Evolutionary conservation across 2,329 filamentous ascomycete species (phyloP).

Genomic region (Colletotrichum simmondsii): DNA sequence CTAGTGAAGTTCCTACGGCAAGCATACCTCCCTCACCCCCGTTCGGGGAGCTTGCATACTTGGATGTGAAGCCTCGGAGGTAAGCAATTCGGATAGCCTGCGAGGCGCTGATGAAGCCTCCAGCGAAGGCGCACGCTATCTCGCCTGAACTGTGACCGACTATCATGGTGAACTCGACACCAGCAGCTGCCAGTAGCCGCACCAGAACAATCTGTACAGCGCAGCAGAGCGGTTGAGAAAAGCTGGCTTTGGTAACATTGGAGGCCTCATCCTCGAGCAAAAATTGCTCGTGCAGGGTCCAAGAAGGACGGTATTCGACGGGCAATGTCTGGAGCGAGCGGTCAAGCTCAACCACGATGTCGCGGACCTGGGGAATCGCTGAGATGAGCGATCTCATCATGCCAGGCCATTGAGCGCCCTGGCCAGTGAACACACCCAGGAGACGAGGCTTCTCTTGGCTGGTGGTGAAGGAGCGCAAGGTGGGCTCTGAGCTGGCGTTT

Average conservation of each 20-base stretch:
- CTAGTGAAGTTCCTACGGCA: constrained; percentile 36
- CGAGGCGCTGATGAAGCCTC: constrained; percentile 47
- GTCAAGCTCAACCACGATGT: constrained; percentile 38
- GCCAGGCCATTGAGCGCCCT: constrained; percentile 44
- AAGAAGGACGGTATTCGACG: constrained; percentile 38
- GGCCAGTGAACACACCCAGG: constrained; percentile 44
- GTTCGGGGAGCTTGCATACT: constrained; percentile 4
- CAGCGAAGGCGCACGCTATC: constrained; percentile 61
- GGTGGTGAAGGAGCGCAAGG: neutral
- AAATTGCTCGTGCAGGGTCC: constrained; percentile 41
- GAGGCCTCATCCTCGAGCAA: constrained; percentile 32
- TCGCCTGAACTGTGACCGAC: constrained; percentile 63
- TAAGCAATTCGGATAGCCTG: constrained; percentile 41
- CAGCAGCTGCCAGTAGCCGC: constrained; percentile 41
- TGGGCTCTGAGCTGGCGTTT: neutral
- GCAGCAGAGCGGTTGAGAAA: constrained; percentile 31
- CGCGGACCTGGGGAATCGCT: constrained; percentile 9
- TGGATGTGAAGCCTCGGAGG: constrained; percentile 32
- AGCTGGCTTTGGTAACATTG: constrained; percentile 36
- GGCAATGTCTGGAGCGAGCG: constrained; percentile 34
- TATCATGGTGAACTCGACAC: constrained; percentile 46
- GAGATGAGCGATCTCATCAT: constrained; percentile 37
- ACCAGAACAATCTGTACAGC: constrained; percentile 39
- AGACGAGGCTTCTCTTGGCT: neutral
- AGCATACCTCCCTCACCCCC: constrained; percentile 39